phyloP scores from a whole-genome alignment of 305 asterid species.

The Caryopteris hybrid region DNA sequence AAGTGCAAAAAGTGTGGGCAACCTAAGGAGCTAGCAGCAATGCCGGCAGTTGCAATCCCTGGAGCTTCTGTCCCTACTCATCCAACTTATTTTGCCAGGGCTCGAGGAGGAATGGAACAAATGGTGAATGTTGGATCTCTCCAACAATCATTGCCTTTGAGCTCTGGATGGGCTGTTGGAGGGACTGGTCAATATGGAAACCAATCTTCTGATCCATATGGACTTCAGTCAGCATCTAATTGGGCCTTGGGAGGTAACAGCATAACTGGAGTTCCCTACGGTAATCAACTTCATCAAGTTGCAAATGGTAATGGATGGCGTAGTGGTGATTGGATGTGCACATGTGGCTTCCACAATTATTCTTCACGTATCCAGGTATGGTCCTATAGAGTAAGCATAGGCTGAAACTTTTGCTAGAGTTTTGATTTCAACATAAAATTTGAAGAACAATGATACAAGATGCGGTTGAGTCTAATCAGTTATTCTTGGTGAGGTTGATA shows the following conservation, averaged over 20 bases:
- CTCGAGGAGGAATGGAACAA: slow-evolving; percentile 59
- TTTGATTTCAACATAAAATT: neutral
- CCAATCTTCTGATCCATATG: slow-evolving; percentile 39
- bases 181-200: slow-evolving; percentile 43
- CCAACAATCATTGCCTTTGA: slow-evolving; percentile 53
- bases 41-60: slow-evolving; percentile 82
- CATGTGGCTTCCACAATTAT: slow-evolving; percentile 89
- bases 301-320: slow-evolving; percentile 82
- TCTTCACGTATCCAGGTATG: slow-evolving; percentile 79
- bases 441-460: neutral
- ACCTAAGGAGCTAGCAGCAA: slow-evolving; percentile 92
- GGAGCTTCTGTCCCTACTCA: slow-evolving; percentile 80
- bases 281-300: slow-evolving; percentile 42
- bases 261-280: slow-evolving; percentile 43
- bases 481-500: neutral
- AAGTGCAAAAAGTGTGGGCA: slow-evolving; percentile 98
- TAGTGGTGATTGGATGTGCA: slow-evolving; percentile 84
- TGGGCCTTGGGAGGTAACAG: slow-evolving; percentile 44
- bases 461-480: neutral
- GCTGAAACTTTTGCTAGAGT: neutral
- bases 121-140: slow-evolving; percentile 44
- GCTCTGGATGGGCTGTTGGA: slow-evolving; percentile 57
- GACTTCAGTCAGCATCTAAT: slow-evolving; percentile 45
- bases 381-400: neutral
- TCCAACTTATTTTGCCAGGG: slow-evolving; percentile 85